Percentiles rank a stretch among this genome's conserved stretches.
Evolutionary conservation across 768 basidiomycete species (phyloP).

Genomic region (Boletus eberwhitei): DNA sequence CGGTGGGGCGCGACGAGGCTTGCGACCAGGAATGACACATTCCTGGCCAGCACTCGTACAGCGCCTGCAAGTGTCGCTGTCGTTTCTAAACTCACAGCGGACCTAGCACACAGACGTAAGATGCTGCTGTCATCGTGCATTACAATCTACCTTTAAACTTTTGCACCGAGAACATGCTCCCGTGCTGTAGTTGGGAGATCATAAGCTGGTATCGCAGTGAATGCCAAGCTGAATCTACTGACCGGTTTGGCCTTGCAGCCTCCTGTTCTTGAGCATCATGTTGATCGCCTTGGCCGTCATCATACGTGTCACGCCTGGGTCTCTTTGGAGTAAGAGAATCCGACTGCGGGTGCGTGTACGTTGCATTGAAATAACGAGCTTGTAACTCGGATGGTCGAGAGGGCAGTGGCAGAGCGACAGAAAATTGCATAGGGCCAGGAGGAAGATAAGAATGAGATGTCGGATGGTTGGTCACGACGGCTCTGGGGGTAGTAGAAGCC

Average conservation of each 20-base stretch:
- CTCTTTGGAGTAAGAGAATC: constrained; percentile 16
- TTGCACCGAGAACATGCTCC: constrained; percentile 77
- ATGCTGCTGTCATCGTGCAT: background rate
- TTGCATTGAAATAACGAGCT: constrained; percentile 21
- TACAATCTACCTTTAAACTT: constrained; percentile 39
- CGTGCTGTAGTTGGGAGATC: constrained; percentile 25
- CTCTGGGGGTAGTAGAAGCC: constrained; percentile 6
- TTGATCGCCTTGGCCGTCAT: constrained; percentile 14
- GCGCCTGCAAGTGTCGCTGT: constrained; percentile 72
- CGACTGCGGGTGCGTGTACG: background rate
- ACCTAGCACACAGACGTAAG: constrained; percentile 43
- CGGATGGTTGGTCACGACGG: background rate
- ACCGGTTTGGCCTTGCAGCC: constrained; percentile 23
- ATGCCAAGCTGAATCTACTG: background rate
- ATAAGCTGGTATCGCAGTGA: background rate
- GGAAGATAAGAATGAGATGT: constrained; percentile 18
- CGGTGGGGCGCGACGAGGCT: constrained; percentile 77
- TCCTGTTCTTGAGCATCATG: constrained; percentile 24
- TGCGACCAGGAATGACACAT: constrained; percentile 80
- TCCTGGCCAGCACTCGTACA: constrained; percentile 69
- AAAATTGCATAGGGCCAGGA: constrained; percentile 31
- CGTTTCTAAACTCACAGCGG: constrained; percentile 71
- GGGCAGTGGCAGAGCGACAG: constrained; percentile 27
- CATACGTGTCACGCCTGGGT: constrained; percentile 20
- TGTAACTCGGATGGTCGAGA: constrained; percentile 29